phyloP scores from a whole-genome alignment of 352 stramenopile genomes.

The Phytophthora pinifolia region DNA sequence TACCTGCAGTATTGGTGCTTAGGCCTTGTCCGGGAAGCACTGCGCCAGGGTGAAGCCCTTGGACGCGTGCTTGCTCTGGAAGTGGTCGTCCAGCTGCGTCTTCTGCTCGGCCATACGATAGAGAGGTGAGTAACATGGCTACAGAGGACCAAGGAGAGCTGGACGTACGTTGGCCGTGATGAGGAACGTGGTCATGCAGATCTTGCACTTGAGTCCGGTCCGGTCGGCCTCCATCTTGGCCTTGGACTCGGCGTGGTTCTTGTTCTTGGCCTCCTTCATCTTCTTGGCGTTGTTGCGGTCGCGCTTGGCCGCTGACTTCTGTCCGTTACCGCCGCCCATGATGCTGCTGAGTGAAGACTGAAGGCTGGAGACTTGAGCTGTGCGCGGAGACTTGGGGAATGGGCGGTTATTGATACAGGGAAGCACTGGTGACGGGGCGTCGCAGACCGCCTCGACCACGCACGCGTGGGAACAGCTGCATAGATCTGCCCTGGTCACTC shows the following conservation, averaged over 20 bases:
- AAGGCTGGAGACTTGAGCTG: conserved; percentile 14
- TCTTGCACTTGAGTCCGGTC: conserved; percentile 84
- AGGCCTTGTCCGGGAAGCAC: conserved; percentile 57
- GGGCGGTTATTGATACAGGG: neutral
- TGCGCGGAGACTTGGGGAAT: conserved; percentile 24
- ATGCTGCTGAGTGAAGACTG: conserved; percentile 15
- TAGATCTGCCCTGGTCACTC: conserved; percentile 20
- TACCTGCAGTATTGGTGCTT: neutral
- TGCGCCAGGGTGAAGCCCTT: conserved; percentile 81
- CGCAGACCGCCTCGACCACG: conserved; percentile 14
- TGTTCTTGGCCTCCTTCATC: conserved; percentile 79
- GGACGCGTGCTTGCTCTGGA: conserved; percentile 72
- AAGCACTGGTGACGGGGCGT: conserved; percentile 1
- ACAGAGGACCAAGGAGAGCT: neutral
- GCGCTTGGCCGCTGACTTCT: conserved; percentile 78
- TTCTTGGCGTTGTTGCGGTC: conserved; percentile 88
- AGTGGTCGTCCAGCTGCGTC: conserved; percentile 79
- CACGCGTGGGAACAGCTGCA: conserved; percentile 21
- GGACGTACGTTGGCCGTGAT: conserved; percentile 75
- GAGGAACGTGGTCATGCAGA: conserved; percentile 89
- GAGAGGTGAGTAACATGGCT: conserved; percentile 6
- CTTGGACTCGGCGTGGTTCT: conserved; percentile 79
- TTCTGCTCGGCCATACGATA: conserved; percentile 32
- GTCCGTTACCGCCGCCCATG: conserved; percentile 85
- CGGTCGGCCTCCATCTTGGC: conserved; percentile 84